phyloP scores from a whole-genome alignment of 768 basidiomycete species.

The Hygrocybe punicea region DNA sequence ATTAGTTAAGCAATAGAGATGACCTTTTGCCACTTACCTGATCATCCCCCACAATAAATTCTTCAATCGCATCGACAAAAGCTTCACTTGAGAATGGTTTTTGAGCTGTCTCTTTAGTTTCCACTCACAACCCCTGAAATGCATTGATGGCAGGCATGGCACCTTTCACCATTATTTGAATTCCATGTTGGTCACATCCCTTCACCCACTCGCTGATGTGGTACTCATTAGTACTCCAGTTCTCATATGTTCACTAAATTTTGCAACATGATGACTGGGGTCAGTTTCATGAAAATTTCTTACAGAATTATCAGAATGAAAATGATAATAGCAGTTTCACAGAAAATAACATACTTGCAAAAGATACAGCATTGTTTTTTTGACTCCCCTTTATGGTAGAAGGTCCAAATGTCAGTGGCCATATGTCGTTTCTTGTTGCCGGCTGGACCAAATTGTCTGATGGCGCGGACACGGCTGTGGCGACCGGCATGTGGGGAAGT shows the following conservation, averaged over 20 bases:
- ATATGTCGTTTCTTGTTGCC: neutral
- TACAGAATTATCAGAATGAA: too few relatives aligned
- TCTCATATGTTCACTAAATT: neutral
- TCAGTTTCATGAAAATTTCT: too few relatives aligned
- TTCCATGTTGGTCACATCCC: constrained; percentile 19
- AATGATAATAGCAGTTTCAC: too few relatives aligned
- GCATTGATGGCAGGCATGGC: constrained; percentile 11
- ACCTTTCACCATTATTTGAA: constrained; percentile 17
- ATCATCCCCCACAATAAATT: constrained; percentile 30
- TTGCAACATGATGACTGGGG: too few relatives aligned
- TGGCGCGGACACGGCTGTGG: neutral
- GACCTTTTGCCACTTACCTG: constrained; percentile 17
- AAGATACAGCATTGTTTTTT: constrained; percentile 2
- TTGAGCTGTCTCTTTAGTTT: neutral
- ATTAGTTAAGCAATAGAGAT: neutral
- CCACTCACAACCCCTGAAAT: constrained; percentile 1
- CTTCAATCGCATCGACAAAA: constrained; percentile 28
- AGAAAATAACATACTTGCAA: constrained; percentile 3
- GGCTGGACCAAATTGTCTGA: neutral
- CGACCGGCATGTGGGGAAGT: neutral
- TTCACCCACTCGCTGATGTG: constrained; percentile 21
- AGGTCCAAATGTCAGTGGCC: neutral
- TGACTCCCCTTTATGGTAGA: neutral
- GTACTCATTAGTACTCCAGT: constrained; percentile 4
- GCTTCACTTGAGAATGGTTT: constrained; percentile 20